A percentile compares a stretch with the other conserved stretches of the same genome.
Evolutionary conservation across 2,329 filamentous ascomycete genomes (phyloP).

Genomic region (Cercospora nicotianae): DNA sequence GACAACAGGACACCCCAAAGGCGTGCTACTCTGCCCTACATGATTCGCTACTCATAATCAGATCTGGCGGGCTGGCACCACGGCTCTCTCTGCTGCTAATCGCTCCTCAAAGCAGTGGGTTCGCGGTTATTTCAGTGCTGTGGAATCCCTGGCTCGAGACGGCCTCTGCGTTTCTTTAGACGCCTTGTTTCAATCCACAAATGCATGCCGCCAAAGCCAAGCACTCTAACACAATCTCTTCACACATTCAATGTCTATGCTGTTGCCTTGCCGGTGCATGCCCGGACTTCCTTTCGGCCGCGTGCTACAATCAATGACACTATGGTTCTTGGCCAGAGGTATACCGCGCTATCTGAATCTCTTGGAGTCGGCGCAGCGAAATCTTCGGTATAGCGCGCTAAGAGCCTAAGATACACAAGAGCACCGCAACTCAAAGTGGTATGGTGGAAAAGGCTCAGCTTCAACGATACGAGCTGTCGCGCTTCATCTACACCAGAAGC

Average conservation of each 20-base stretch:
- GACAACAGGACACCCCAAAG: neutral
- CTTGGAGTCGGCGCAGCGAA: neutral
- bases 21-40: neutral
- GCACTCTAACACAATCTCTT: neutral
- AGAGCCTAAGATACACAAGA: neutral
- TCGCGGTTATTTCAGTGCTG: neutral
- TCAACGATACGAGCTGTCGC: neutral
- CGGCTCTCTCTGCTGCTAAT: neutral
- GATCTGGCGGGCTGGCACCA: neutral
- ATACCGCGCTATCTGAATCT: neutral
- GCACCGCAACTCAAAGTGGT: neutral
- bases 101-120: neutral
- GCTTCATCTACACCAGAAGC: neutral
- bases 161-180: neutral
- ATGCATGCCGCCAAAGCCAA: neutral
- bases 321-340: neutral
- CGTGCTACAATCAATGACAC: neutral
- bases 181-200: neutral
- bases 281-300: neutral
- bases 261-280: neutral
- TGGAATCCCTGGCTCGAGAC: neutral
- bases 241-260: neutral
- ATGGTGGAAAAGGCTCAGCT: neutral
- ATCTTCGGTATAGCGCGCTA: neutral
- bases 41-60: neutral